Evolutionary conservation across 306 rosid genomes (phyloP).

Genomic region (Quercus aquifolioides): DNA sequence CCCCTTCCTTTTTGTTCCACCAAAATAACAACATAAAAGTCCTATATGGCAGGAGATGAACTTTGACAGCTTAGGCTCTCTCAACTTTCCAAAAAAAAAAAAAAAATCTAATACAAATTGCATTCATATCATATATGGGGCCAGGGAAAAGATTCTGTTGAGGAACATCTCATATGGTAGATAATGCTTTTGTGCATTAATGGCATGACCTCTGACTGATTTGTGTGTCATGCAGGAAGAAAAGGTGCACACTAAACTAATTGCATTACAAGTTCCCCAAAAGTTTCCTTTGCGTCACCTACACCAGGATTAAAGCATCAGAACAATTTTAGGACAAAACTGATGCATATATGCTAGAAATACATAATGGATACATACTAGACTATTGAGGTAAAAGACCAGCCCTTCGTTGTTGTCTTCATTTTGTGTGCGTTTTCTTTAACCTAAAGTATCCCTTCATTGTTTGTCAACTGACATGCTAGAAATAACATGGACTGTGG

Average conservation of each 20-base stretch:
- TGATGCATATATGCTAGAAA: background rate
- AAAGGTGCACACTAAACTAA: background rate
- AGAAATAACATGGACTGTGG: background rate
- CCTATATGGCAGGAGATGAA: no score
- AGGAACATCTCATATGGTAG: background rate
- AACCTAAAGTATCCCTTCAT: background rate
- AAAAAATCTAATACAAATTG: background rate
- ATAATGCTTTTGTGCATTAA: background rate
- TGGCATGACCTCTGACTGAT: background rate
- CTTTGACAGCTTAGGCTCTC: no score
- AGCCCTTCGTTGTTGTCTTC: background rate
- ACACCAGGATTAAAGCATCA: background rate
- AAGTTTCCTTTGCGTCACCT: background rate
- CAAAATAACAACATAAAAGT: no score
- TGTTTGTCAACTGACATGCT: background rate
- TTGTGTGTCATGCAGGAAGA: conserved; percentile 16
- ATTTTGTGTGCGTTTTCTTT: background rate
- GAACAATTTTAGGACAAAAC: background rate
- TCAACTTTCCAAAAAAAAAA: no score
- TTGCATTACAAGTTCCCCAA: background rate
- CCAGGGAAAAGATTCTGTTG: background rate
- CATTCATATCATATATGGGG: no score
- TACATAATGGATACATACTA: background rate
- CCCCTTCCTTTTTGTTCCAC: no score
- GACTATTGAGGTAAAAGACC: background rate